These are phyloP conservation scores for Zygosaccharomyces pseudobailii DNA, from an alignment of 1,139 yeast genomes.

Conservation along the genomic window DNA sequence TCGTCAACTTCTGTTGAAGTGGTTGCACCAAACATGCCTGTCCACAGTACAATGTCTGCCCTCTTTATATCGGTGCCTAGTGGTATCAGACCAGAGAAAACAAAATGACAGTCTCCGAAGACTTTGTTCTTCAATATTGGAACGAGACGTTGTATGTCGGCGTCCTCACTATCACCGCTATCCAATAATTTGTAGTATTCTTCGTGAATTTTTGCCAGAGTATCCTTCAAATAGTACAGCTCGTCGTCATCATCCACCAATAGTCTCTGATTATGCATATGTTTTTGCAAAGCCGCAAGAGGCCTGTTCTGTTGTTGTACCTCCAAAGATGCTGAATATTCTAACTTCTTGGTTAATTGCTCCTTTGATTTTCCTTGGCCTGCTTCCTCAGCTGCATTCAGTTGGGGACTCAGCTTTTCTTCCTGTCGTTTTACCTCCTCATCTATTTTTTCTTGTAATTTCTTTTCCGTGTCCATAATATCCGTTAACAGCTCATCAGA, in stretches of 20 bases:
- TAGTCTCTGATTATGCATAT: conserved; percentile 61
- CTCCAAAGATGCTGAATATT: conserved; percentile 37
- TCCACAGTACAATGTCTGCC: conserved; percentile 89
- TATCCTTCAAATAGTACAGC: conserved; percentile 56
- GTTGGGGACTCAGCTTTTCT: conserved; percentile 25
- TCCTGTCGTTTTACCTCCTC: conserved; percentile 36
- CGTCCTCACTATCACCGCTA: conserved; percentile 33
- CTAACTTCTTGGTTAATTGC: conserved; percentile 40
- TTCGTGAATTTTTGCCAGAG: conserved; percentile 58
- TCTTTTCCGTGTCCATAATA: conserved; percentile 32
- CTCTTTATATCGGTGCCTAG: conserved; percentile 62
- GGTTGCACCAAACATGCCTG: conserved; percentile 83
- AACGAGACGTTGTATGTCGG: conserved; percentile 63
- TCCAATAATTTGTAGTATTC: conserved; percentile 50
- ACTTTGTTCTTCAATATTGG: conserved; percentile 67
- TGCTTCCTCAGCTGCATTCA: conserved; percentile 24
- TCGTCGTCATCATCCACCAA: conserved; percentile 81
- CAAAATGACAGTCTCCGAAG: conserved; percentile 61
- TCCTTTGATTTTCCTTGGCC: conserved; percentile 32
- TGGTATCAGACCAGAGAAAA: conserved; percentile 86
- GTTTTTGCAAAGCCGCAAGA: conserved; percentile 74
- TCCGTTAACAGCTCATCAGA: conserved; percentile 32
- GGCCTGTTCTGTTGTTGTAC: conserved; percentile 58
- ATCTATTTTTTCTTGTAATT: conserved; percentile 31
- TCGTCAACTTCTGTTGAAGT: conserved; percentile 71